A percentile compares a stretch with the other conserved stretches of the same genome.
Evolutionary conservation across 1,284 basidiomycete species (phyloP).

Genomic region (Heterobasidion annosum): DNA sequence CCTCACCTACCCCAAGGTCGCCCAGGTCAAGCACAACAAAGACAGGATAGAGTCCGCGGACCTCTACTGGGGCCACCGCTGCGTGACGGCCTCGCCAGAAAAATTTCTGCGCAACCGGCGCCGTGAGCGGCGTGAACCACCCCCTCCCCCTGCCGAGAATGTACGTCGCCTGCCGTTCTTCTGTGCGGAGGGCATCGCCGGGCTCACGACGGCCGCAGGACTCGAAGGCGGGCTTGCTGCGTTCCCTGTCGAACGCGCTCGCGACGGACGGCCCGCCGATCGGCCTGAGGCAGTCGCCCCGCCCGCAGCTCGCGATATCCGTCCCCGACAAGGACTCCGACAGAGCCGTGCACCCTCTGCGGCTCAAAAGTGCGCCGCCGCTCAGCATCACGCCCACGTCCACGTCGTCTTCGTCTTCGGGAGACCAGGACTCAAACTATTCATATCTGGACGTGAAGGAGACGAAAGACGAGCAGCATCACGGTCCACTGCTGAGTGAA

Average conservation of each 20-base stretch:
- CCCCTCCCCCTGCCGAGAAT: background rate
- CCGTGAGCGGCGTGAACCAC: background rate
- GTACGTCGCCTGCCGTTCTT: background rate
- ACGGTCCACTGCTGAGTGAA: no score
- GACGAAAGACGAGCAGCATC: no score
- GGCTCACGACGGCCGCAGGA: background rate
- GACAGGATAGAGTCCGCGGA: slow-evolving; percentile 23
- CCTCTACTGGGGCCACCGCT: slow-evolving; percentile 24
- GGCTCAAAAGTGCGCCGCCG: background rate
- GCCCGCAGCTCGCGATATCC: background rate
- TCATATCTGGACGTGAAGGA: background rate
- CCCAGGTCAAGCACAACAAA: slow-evolving; percentile 24
- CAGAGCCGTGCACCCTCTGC: background rate
- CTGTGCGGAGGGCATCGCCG: background rate
- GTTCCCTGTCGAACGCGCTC: background rate
- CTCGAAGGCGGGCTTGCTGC: background rate
- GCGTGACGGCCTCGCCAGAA: slow-evolving; percentile 11
- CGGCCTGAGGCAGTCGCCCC: background rate
- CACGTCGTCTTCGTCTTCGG: background rate
- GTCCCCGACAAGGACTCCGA: background rate
- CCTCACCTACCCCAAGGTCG: slow-evolving; percentile 28
- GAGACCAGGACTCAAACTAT: no score
- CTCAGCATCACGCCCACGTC: background rate
- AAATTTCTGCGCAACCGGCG: slow-evolving; percentile 2
- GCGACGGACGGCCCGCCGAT: background rate